phyloP scores from a whole-genome alignment of 2,329 filamentous ascomycete species.

The Phoma herbarum region DNA sequence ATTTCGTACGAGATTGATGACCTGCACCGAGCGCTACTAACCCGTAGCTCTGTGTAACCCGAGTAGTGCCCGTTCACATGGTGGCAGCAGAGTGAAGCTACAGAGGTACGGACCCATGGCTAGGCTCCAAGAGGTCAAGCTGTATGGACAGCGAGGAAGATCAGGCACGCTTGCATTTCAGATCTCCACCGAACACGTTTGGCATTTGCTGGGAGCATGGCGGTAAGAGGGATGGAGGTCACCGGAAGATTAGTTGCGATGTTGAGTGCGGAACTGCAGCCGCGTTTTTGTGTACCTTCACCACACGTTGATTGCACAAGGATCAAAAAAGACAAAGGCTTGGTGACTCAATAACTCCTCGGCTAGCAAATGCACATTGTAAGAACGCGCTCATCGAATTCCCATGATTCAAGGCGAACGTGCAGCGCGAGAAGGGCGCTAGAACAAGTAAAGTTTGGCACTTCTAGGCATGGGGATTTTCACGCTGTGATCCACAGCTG shows the following conservation, averaged over 20 bases:
- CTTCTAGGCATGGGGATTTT: constrained; percentile 27
- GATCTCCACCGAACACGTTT: constrained; percentile 34
- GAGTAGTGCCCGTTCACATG: constrained; percentile 29
- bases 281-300: constrained; percentile 3
- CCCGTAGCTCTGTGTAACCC: constrained; percentile 20
- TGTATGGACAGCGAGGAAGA: constrained; percentile 25
- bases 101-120: constrained; percentile 20
- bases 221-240: constrained; percentile 10
- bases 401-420: constrained; percentile 8
- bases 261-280: constrained; percentile 1
- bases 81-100: constrained; percentile 29
- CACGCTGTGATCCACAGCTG: constrained; percentile 32
- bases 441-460: constrained; percentile 24
- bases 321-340: background rate
- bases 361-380: constrained; percentile 2
- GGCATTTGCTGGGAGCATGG: constrained; percentile 22
- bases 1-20: constrained; percentile 28
- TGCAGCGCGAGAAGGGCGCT: constrained; percentile 15
- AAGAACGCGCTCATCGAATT: constrained; percentile 17
- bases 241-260: constrained; percentile 11
- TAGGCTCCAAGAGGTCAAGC: constrained; percentile 27
- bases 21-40: constrained; percentile 15
- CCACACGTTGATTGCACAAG: constrained; percentile 1
- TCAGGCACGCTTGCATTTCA: constrained; percentile 35
- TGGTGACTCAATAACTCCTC: constrained; percentile 5